Percentiles rank a stretch among this genome's conserved stretches.
phyloP scores from a whole-genome alignment of 305 asterid genomes.

The Plantago coronopus region DNA sequence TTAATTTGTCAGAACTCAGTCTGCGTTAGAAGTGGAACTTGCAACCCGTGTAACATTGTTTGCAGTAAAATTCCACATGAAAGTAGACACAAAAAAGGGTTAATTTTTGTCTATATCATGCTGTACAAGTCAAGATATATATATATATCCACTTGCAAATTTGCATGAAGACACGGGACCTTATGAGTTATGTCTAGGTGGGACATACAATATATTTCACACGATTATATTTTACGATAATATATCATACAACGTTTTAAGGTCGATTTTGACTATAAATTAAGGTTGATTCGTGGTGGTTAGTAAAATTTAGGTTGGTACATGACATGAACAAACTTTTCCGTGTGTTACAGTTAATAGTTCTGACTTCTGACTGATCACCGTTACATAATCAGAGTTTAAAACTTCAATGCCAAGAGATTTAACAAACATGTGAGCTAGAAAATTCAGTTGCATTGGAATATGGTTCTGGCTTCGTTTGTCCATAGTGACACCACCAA shows the following conservation, averaged over 20 bases:
- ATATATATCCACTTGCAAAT: too few species aligned
- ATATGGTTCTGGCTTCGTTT: slow-evolving; percentile 5
- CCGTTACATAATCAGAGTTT: slow-evolving; percentile 4
- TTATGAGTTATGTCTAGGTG: too few species aligned
- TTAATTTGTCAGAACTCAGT: slow-evolving; percentile 31
- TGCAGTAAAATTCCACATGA: slow-evolving; percentile 5
- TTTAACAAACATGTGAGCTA: slow-evolving; percentile 16
- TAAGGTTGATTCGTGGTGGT: too few species aligned
- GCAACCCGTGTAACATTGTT: slow-evolving; percentile 30
- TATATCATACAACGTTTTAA: too few species aligned
- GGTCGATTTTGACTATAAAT: too few species aligned
- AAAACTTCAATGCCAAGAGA: slow-evolving; percentile 2
- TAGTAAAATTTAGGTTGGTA: too few species aligned
- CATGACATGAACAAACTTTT: slow-evolving; percentile 1
- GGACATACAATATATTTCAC: too few species aligned
- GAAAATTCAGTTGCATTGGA: slow-evolving; percentile 10
- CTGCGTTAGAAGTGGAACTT: slow-evolving; percentile 25
- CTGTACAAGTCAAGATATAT: too few species aligned
- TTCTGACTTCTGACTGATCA: slow-evolving; percentile 6
- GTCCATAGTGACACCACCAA: slow-evolving; percentile 22
- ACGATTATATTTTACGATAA: too few species aligned
- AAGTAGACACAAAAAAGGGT: background rate
- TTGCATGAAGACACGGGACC: too few species aligned
- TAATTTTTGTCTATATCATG: background rate
- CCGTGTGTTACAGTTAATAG: too few species aligned